Base-by-base conservation (phyloP, 306 rosid genomes). In the Lagenaria siceraria region DNA sequence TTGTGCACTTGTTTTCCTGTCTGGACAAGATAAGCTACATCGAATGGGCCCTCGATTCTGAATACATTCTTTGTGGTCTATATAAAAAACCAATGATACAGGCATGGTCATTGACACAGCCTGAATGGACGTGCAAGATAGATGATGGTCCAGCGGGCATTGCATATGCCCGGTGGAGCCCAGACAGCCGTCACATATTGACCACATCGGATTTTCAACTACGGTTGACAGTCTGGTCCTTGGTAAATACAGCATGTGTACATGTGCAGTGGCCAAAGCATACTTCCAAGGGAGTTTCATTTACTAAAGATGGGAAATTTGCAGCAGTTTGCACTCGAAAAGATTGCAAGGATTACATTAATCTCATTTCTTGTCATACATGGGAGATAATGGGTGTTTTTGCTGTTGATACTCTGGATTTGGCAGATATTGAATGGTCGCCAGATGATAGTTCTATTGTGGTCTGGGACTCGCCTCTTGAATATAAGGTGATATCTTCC, bases 71-170 rank as follows among this genome's bases (percentile, higher is more conserved):
- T 68, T 95, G 98, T 81, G 98, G 98, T 84, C 87, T 95, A 51
- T 89, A 87, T 80, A 92, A 88, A 88, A 89, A 88, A 80, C 93
- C 97, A 29, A 90, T 95, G 97, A 95, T 95, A 84, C 98, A 95
- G 74, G 98, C 98, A 64, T 95, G 98, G 98, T 95, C 98, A 10
- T 79, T 95, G 81, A 84, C 89, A 65, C 97, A 95, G 84, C 97
- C 99, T 11, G 99, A 95, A 84, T 92, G 99, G 97, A 95, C 99
- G 52, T 95, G 99, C 87, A 95, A 95, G 87, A 95, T 95, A 83
- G 99, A 95, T 62, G 99, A 95, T 82, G 97, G 99, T 81, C 97
- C 90, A 53, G 97, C 99, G 5, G 99, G 99, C 40, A 95, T 95
- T 78, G 91, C 96, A 29, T 90, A 92, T 84, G 97, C 99, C 29